These are phyloP conservation scores for Ustilago hordei DNA, from an alignment of 1,284 basidiomycete genomes.

Conservation along the genomic window DNA sequence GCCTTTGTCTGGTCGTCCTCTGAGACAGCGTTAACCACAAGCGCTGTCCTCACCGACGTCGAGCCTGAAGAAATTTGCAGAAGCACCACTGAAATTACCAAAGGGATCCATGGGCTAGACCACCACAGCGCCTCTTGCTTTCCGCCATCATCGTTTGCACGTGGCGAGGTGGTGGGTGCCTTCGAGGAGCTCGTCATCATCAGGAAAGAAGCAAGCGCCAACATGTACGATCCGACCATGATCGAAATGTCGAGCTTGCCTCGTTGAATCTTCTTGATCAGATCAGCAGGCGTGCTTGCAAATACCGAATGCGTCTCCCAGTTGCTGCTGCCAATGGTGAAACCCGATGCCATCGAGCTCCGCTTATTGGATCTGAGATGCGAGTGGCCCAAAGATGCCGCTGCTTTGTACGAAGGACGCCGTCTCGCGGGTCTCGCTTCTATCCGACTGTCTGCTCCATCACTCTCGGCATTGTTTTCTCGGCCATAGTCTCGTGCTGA, in stretches of 20 bases:
- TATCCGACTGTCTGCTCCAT: not conserved
- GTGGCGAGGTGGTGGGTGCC: slow-evolving; percentile 26
- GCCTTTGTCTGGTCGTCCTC: slow-evolving; percentile 57
- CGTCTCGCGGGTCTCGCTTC: slow-evolving; percentile 27
- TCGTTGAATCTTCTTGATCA: slow-evolving; percentile 52
- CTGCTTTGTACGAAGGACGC: slow-evolving; percentile 44
- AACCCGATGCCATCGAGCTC: slow-evolving; percentile 22
- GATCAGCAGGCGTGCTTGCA: slow-evolving; percentile 35
- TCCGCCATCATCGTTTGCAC: not conserved
- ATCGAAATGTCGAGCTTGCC: slow-evolving; percentile 60
- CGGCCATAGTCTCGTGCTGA: slow-evolving; percentile 32
- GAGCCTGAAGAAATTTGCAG: slow-evolving; percentile 57
- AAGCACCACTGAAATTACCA: slow-evolving; percentile 50
- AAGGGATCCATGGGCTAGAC: slow-evolving; percentile 49
- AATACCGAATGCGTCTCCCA: slow-evolving; percentile 53
- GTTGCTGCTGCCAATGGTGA: slow-evolving; percentile 34
- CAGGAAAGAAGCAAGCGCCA: slow-evolving; percentile 38
- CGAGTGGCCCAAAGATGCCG: slow-evolving; percentile 36
- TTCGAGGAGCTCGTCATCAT: slow-evolving; percentile 41
- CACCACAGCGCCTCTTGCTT: slow-evolving; percentile 20
- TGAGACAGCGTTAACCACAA: slow-evolving; percentile 58
- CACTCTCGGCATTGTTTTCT: not conserved
- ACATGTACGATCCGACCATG: slow-evolving; percentile 41
- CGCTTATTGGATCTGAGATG: slow-evolving; percentile 30
- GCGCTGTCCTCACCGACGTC: slow-evolving; percentile 54